Evolutionary conservation across 768 basidiomycete species (phyloP).

Genomic region (Hysterangium stoloniferum): DNA sequence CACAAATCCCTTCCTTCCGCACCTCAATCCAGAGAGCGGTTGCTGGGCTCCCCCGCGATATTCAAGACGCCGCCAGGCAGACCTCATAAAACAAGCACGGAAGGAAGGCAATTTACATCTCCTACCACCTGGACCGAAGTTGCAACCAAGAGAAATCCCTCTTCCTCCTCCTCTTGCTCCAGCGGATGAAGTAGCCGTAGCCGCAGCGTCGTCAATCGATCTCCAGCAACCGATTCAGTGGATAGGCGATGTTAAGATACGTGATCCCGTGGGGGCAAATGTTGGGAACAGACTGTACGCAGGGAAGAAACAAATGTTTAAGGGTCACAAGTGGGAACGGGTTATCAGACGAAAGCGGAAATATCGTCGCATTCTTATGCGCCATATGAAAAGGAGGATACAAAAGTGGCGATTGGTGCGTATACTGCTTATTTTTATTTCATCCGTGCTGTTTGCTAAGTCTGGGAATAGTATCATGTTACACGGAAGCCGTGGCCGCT

Average conservation of each 20-base stretch:
- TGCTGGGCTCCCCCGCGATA: slow-evolving; percentile 65
- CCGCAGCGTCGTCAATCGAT: slow-evolving; percentile 23
- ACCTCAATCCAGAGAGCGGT: slow-evolving; percentile 48
- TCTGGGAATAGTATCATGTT: background rate
- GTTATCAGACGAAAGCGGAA: slow-evolving; percentile 37
- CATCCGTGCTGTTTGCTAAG: background rate
- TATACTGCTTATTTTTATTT: slow-evolving; percentile 12
- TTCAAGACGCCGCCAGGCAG: slow-evolving; percentile 70
- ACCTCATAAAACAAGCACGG: slow-evolving; percentile 67
- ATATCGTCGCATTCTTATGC: slow-evolving; percentile 50
- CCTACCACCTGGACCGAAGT: slow-evolving; percentile 65
- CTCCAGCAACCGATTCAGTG: slow-evolving; percentile 10
- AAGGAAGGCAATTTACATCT: slow-evolving; percentile 43
- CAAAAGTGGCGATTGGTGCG: slow-evolving; percentile 57
- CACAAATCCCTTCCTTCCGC: slow-evolving; percentile 65
- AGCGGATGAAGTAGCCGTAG: slow-evolving; percentile 13
- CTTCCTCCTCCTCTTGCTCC: slow-evolving; percentile 14
- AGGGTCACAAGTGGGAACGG: slow-evolving; percentile 86
- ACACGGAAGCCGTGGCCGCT: slow-evolving; percentile 2
- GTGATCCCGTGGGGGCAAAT: slow-evolving; percentile 36
- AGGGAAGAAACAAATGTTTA: slow-evolving; percentile 81
- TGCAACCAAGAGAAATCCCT: slow-evolving; percentile 21
- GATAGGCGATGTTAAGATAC: slow-evolving; percentile 23
- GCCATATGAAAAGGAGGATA: slow-evolving; percentile 63
- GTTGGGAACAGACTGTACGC: slow-evolving; percentile 62